Conservation (phyloP, 441 rosid genomes). For the Aleurites moluccanus region DNA sequence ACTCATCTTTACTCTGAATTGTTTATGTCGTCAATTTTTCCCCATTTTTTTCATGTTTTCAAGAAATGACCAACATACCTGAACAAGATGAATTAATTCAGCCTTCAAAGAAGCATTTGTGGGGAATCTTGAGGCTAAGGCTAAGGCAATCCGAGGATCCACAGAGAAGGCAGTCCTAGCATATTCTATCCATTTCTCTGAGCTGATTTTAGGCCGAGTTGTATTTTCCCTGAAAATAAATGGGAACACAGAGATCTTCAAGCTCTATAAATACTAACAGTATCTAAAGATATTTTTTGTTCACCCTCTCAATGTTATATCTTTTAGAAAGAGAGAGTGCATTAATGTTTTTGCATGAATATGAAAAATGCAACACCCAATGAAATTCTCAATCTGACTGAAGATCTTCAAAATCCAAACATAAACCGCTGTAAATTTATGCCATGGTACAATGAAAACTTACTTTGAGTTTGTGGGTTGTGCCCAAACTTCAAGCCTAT, state of each 20-base stretch:
- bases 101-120: slow-evolving; percentile 64
- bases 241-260: slow-evolving; percentile 19
- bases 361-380: not conserved
- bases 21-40: not conserved
- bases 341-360: not conserved
- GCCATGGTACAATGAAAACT: slow-evolving; percentile 9
- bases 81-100: slow-evolving; percentile 89
- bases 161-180: slow-evolving; percentile 89
- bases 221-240: slow-evolving; percentile 58
- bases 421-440: not conserved
- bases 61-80: slow-evolving; percentile 52
- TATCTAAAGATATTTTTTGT: not conserved
- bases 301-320: not conserved
- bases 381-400: not conserved
- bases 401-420: slow-evolving; percentile 1
- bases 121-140: slow-evolving; percentile 83
- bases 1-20: not conserved
- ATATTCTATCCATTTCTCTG: slow-evolving; percentile 87
- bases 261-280: not conserved
- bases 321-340: not conserved
- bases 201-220: slow-evolving; percentile 62
- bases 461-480: slow-evolving; percentile 88
- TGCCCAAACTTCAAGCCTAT: slow-evolving; percentile 99
- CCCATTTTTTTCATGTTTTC: slow-evolving; percentile 5
- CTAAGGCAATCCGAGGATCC: slow-evolving; percentile 86